A percentile compares a stretch with the other conserved stretches of the same genome.
Conservation (phyloP, 352 stramenopile species). For the Phytophthora aleatoria region DNA sequence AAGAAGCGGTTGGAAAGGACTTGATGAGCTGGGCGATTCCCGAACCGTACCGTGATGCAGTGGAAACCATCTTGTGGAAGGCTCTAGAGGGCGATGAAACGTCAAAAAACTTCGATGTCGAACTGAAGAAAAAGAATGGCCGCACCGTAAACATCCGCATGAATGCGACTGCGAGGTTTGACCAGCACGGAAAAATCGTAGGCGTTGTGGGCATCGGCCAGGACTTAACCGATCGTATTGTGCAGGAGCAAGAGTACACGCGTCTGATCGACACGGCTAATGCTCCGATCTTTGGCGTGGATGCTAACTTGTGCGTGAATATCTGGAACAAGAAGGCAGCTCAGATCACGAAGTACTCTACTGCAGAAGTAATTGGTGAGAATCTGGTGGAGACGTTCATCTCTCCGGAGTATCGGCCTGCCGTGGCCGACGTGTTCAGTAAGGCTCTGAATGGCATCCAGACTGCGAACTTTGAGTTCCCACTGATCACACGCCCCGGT, state of each 20-base stretch:
- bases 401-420: slow-evolving; percentile 67
- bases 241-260: slow-evolving; percentile 88
- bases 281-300: slow-evolving; percentile 91
- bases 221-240: slow-evolving; percentile 86
- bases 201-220: slow-evolving; percentile 89
- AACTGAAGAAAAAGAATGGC: slow-evolving; percentile 70
- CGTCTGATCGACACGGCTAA: slow-evolving; percentile 92
- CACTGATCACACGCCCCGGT: slow-evolving; percentile 73
- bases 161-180: slow-evolving; percentile 70
- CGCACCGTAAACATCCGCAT: slow-evolving; percentile 70
- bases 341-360: slow-evolving; percentile 88
- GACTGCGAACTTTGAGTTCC: slow-evolving; percentile 89
- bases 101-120: slow-evolving; percentile 88
- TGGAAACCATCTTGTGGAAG: slow-evolving; percentile 59
- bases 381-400: slow-evolving; percentile 89
- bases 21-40: slow-evolving; percentile 67
- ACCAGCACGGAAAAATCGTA: slow-evolving; percentile 77
- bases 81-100: slow-evolving; percentile 68
- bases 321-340: slow-evolving; percentile 93
- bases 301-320: slow-evolving; percentile 87
- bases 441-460: slow-evolving; percentile 75
- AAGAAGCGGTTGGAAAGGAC: slow-evolving; percentile 89
- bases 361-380: slow-evolving; percentile 78
- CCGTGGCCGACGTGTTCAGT: slow-evolving; percentile 71
- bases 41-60: slow-evolving; percentile 53